A percentile compares a stretch with the other conserved stretches of the same genome.
phyloP scores from a whole-genome alignment of 768 basidiomycete genomes.

The Mycena rosella region DNA sequence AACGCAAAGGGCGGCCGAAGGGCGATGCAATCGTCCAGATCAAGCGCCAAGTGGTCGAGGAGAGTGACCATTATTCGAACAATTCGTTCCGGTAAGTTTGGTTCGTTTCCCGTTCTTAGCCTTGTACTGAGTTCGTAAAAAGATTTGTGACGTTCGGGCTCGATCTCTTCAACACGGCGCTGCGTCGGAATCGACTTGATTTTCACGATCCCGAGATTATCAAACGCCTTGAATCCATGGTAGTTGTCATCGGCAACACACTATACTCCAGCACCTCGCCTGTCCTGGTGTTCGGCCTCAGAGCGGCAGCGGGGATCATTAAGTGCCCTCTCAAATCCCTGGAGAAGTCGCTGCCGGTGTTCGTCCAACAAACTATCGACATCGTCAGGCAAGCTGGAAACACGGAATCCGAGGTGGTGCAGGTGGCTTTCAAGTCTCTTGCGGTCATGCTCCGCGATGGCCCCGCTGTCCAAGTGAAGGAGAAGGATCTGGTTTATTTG shows the following conservation, averaged over 20 bases:
- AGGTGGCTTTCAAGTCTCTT: slow-evolving; percentile 89
- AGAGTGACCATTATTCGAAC: slow-evolving; percentile 79
- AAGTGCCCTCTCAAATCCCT: slow-evolving; percentile 87
- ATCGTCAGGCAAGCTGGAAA: slow-evolving; percentile 87
- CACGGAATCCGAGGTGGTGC: slow-evolving; percentile 91
- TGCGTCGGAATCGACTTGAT: slow-evolving; percentile 88
- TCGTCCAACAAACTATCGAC: slow-evolving; percentile 85
- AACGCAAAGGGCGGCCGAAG: slow-evolving; percentile 53
- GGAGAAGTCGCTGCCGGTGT: slow-evolving; percentile 81
- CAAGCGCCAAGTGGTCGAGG: slow-evolving; percentile 70
- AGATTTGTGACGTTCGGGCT: slow-evolving; percentile 94
- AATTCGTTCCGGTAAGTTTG: slow-evolving; percentile 86
- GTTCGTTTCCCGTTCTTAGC: not conserved
- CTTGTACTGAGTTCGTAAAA: slow-evolving; percentile 11
- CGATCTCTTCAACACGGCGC: slow-evolving; percentile 90
- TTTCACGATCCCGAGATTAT: slow-evolving; percentile 81
- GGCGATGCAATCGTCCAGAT: slow-evolving; percentile 80
- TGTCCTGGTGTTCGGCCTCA: slow-evolving; percentile 82
- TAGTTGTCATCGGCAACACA: slow-evolving; percentile 89
- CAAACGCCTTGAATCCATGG: slow-evolving; percentile 88
- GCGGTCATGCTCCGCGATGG: slow-evolving; percentile 93
- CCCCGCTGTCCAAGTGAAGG: slow-evolving; percentile 83
- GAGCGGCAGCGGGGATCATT: slow-evolving; percentile 82
- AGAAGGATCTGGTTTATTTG: slow-evolving; percentile 89
- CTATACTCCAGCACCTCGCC: slow-evolving; percentile 86